phyloP scores from a whole-genome alignment of 2,329 filamentous ascomycete species.

The Thermothelomyces thermophilus region DNA sequence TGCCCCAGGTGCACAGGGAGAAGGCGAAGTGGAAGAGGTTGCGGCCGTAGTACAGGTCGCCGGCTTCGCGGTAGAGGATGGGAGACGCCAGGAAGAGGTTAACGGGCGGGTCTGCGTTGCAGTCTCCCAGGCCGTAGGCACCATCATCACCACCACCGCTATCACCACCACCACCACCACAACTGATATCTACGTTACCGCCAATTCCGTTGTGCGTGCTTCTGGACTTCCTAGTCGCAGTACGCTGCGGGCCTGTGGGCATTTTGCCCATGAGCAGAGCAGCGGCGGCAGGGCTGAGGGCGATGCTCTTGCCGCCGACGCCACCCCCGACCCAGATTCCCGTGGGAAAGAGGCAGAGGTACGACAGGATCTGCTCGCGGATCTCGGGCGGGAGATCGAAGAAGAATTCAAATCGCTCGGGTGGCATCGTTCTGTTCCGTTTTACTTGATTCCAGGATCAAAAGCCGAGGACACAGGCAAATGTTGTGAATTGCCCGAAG shows the following conservation, averaged over 20 bases:
- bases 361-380: conserved; percentile 25
- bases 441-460: too few species aligned
- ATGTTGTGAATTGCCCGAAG: background rate
- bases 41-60: conserved; percentile 26
- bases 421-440: background rate
- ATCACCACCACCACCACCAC: too few species aligned
- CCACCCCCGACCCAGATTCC: conserved; percentile 20
- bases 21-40: conserved; percentile 26
- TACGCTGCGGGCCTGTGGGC: background rate
- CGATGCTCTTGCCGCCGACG: background rate
- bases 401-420: conserved; percentile 21
- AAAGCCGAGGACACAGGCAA: too few species aligned
- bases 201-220: background rate
- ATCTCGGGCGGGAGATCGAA: conserved; percentile 29
- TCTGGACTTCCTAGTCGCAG: background rate
- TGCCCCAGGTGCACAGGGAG: background rate
- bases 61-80: conserved; percentile 22
- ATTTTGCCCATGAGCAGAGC: background rate
- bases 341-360: conserved; percentile 22
- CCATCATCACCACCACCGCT: too few species aligned
- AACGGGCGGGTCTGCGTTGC: conserved; percentile 9
- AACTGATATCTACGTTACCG: too few species aligned
- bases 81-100: conserved; percentile 24
- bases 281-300: background rate
- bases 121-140: too few species aligned